Conservation (phyloP, 2,329 filamentous ascomycete species). For the Claviceps africana region DNA sequence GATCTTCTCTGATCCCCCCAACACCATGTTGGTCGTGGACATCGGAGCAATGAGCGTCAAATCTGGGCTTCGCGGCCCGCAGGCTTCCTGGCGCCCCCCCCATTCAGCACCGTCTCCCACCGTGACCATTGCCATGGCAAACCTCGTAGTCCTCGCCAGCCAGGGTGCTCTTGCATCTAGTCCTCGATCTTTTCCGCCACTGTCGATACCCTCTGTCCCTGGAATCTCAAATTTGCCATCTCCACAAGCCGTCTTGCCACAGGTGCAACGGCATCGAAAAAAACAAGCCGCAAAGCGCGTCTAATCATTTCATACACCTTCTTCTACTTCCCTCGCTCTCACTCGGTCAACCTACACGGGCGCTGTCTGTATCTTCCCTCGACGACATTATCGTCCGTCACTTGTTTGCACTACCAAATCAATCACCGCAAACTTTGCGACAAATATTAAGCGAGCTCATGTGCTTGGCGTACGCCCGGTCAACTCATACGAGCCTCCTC, state of each 20-base stretch:
- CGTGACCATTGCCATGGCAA: background rate
- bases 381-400: background rate
- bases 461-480: background rate
- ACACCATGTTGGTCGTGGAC: conserved; percentile 13
- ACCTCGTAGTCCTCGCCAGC: background rate
- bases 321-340: background rate
- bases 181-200: conserved; percentile 1
- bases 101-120: background rate
- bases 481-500: background rate
- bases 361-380: background rate
- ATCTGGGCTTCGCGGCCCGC: conserved; percentile 13
- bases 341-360: too few relatives aligned
- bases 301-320: background rate
- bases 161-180: conserved; percentile 2
- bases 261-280: background rate
- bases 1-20: conserved; percentile 17
- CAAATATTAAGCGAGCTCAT: background rate
- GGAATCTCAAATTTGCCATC: background rate
- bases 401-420: background rate
- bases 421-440: background rate
- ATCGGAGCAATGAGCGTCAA: conserved; percentile 21
- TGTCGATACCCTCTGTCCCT: background rate
- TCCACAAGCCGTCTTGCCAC: background rate
- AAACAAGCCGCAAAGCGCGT: background rate
- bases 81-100: background rate